Base-by-base conservation (phyloP, 2,329 filamentous ascomycete genomes). In the Arachnomyces sp. region DNA sequence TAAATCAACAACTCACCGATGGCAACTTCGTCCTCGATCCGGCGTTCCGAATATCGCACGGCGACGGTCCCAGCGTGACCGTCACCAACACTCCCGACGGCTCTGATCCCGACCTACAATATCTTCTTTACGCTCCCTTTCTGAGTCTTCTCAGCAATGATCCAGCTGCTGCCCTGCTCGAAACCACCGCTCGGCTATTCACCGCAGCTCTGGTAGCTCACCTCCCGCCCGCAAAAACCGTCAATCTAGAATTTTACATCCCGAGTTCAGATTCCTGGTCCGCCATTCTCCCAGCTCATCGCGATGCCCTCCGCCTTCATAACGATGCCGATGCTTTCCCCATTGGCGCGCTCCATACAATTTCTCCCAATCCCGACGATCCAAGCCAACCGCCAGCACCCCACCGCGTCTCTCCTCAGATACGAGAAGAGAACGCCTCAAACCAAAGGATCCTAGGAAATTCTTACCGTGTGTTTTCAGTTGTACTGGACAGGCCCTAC, bases 181-280 rank as follows among this genome's bases (percentile, higher is more conserved):
- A 45, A 37, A 45, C 28, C 25, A 50, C 47, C n/a, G 43, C 43
- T 2, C 36, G 41, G 7, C 45, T 49, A n/a, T 44, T 49, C 12
- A 42, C 41, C 2, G 25, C 45, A 3, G 37, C 40, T 2, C 16
- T 49, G 0, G 3, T 38, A 6, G 34, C 28, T n/a, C 34, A 48
- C 25, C 43, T 49, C 2, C 40, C 45, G 12, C 11, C 31, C 9
- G 38, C 15, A 5, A 42, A 44, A 36, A 42, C 41, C 3, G 17
- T 51, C 11, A 34, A 33, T 16, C 35, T 51, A 13, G 36, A 45
- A 33, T 51, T 51, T 35, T 33, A 31, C 15, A 51, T 49, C 29
- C 45, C 21, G 9, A 5, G 5, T 9, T 25, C 21, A 25, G 9
- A 25, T 25, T 5, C 21, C 21, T 25, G 21, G 21, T 25, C 21